Base-by-base conservation (phyloP, 495 filamentous ascomycete species). In the Tuber umbilicatum region DNA sequence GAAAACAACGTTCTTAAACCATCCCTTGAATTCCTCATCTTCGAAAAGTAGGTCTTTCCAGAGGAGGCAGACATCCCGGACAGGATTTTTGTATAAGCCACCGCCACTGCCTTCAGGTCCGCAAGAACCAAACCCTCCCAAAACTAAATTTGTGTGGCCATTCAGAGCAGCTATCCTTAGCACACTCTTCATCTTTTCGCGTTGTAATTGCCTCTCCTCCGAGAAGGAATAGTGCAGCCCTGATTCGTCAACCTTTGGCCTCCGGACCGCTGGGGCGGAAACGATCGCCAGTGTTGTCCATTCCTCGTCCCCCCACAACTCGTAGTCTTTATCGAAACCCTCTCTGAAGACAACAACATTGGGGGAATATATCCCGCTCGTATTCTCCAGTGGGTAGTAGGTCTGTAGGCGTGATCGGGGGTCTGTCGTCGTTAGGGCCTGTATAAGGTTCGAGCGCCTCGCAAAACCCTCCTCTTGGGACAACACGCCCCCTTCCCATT, bases 381-480 rank as follows among this genome's bases (percentile, higher is more conserved):
- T 87, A 21, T 87, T 85, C 21, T 89, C 87, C 75, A 93, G 87
- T 14, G 91, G 91, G 77, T 93, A 93, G 79, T 92, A 88, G 50
- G 79, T 82, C n/a, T 81, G 75, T 40, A 80, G 74, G 17, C 78
- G 71, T 27, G 43, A 38, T 35, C 81, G 81, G 16, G 82, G 82
- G 64, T 84, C 87, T 12, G 89, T 87, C 31, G 87, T 89, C 35
- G 83, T 86, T 38, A 93, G 84, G 3, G 89, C 86, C 14, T 89
- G 87, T 16, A 89, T 88, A 43, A 93, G 88, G 72, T 90, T 93
- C 81, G 90, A 92, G 73, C 91, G 86, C 73, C 91, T 85, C 78
- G 89, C 90, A 35, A 93, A 86, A 55, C 88, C 89, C 80, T 93
- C 90, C 81, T 93, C 91, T 41, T 90, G 91, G 31, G 90, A 90